phyloP scores from a whole-genome alignment of 768 basidiomycete species.

The Boletus vinaceobasis region DNA sequence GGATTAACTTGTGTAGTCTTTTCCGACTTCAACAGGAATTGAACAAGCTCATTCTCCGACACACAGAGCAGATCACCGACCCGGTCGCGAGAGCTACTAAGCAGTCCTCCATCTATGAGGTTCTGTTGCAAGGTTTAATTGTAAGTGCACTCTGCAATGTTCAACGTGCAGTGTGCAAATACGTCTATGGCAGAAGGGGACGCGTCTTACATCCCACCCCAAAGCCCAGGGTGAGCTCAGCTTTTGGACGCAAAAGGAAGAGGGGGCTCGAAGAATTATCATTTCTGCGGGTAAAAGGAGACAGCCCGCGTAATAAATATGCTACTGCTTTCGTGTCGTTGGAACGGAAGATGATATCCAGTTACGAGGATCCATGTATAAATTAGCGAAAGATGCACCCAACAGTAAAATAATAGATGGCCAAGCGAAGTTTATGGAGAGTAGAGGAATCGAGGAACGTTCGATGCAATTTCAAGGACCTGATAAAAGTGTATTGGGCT shows the following conservation, averaged over 20 bases:
- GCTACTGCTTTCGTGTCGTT: slow-evolving; percentile 14
- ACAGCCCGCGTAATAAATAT: slow-evolving; percentile 20
- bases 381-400: slow-evolving; percentile 17
- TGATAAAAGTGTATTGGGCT: slow-evolving; percentile 10
- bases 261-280: slow-evolving; percentile 66
- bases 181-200: slow-evolving; percentile 48
- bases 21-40: slow-evolving; percentile 83
- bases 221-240: slow-evolving; percentile 84
- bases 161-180: neutral
- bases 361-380: slow-evolving; percentile 19
- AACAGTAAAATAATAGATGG: slow-evolving; percentile 12
- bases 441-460: slow-evolving; percentile 9
- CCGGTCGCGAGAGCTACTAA: slow-evolving; percentile 60
- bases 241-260: slow-evolving; percentile 84
- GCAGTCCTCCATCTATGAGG: slow-evolving; percentile 70
- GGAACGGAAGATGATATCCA: slow-evolving; percentile 10
- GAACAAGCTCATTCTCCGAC: slow-evolving; percentile 66
- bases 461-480: slow-evolving; percentile 11
- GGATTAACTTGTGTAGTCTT: slow-evolving; percentile 47
- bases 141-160: slow-evolving; percentile 43
- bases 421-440: neutral
- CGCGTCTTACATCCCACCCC: slow-evolving; percentile 71
- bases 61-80: slow-evolving; percentile 67
- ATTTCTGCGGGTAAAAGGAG: slow-evolving; percentile 37
- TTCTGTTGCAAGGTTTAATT: slow-evolving; percentile 69